Conservation (phyloP, 2,329 filamentous ascomycete species). For the Diaporthe sp. region DNA sequence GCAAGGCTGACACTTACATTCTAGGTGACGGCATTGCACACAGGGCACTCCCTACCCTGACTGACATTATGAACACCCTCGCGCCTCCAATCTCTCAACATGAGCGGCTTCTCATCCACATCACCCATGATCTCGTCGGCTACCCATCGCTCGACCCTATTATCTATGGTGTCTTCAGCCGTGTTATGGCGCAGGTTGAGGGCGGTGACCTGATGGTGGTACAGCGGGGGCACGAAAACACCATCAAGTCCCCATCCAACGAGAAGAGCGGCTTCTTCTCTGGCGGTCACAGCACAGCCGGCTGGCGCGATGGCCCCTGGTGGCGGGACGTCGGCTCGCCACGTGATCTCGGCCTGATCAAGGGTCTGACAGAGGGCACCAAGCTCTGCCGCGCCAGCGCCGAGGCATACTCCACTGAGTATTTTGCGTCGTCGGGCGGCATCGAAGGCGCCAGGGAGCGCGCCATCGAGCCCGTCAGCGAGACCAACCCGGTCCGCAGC, state of each 20-base stretch:
- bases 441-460: slow-evolving; percentile 84
- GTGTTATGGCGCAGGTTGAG: slow-evolving; percentile 99
- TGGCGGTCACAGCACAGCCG: slow-evolving; percentile 68
- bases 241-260: slow-evolving; percentile 66
- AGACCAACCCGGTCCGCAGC: slow-evolving; percentile 90
- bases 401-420: slow-evolving; percentile 88
- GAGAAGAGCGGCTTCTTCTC: slow-evolving; percentile 59
- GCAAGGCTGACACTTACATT: slow-evolving; percentile 32
- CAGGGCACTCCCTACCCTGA: slow-evolving; percentile 93
- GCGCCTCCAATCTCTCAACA: slow-evolving; percentile 97
- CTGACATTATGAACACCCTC: slow-evolving; percentile 93
- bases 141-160: slow-evolving; percentile 96
- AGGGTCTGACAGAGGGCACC: slow-evolving; percentile 86
- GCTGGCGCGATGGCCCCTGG: slow-evolving; percentile 97
- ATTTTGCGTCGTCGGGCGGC: slow-evolving; percentile 83
- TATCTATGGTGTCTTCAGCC: slow-evolving; percentile 90
- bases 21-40: slow-evolving; percentile 88
- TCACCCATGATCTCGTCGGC: slow-evolving; percentile 93
- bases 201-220: slow-evolving; percentile 95
- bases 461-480: slow-evolving; percentile 83
- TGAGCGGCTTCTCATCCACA: slow-evolving; percentile 96
- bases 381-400: slow-evolving; percentile 92
- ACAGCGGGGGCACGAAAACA: slow-evolving; percentile 90
- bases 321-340: slow-evolving; percentile 82
- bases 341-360: slow-evolving; percentile 84